Base-by-base conservation (phyloP, 148 eudicot species). In the Pouteria glomerata region DNA sequence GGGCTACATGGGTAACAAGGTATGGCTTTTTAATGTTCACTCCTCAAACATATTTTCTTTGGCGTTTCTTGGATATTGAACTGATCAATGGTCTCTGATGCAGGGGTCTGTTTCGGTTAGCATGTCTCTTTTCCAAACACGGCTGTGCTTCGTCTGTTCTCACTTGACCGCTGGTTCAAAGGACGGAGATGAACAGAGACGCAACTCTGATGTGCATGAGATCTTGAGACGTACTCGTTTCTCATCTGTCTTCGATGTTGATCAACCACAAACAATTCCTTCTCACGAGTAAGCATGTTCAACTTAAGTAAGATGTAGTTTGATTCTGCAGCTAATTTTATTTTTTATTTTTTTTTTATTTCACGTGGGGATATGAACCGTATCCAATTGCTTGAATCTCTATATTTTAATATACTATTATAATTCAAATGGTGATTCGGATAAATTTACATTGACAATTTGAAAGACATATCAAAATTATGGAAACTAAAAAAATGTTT, bases 1-100 rank as follows among this genome's bases (percentile, higher is more conserved):
- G 98, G 98, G 98, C 69, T 95, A 89, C 81, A 87, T 95, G 96
- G 97, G 98, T 4, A 95, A 95, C 71, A 95, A 95, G 97, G 98
- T 93, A 90, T 41, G 23, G 24, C 57, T 21, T 26, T 18, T 39
- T 34, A n/a, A n/a, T n/a, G 8, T 37, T 57, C 51, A 27, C 3
- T 6, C 24, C 12, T 19, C 3, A n/a, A 16, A 29, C 70, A 64
- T 14, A 66, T 45, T 68, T 68, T 21, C 14, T 3, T 52, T 53
- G 14, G 11, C 33, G 3, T 30, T 18, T 26, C 12, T 8, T 19
- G 48, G 55, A 51, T 70, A 4, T 42, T 47, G 57, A 27, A 23
- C 29, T 66, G 55, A 66, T 51, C 15, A 16, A 42, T 66, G 63
- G 57, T 69, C 76, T 68, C 56, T 74, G 52, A 6, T 73, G 42